Percentiles rank a stretch among this genome's conserved stretches.
These are phyloP conservation scores for Multifurca ochricompacta DNA, from an alignment of 768 basidiomycete genomes.

Conservation along the genomic window DNA sequence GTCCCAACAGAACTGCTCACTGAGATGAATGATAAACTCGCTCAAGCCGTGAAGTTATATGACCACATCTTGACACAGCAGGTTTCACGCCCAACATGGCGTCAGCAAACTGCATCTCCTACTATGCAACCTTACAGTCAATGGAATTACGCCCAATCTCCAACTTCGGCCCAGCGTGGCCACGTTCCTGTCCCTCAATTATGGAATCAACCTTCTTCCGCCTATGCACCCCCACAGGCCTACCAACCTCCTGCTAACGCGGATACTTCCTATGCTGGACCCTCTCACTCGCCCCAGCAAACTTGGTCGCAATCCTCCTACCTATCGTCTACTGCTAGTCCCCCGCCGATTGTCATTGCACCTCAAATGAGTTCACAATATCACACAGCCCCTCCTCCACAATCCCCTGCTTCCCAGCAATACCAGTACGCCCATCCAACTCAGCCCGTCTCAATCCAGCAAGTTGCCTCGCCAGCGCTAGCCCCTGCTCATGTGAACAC, in stretches of 20 bases:
- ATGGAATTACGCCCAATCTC: slow-evolving; percentile 7
- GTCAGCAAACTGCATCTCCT: slow-evolving; percentile 6
- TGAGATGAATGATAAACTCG: slow-evolving; percentile 93
- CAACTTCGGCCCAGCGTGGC: background rate
- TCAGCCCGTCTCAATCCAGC: slow-evolving; percentile 24
- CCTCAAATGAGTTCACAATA: slow-evolving; percentile 15
- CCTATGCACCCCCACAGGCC: slow-evolving; percentile 3
- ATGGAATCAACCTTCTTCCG: slow-evolving; percentile 7
- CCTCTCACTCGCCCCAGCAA: slow-evolving; percentile 9
- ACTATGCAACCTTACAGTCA: slow-evolving; percentile 6
- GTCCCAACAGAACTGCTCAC: slow-evolving; percentile 60
- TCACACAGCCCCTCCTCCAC: slow-evolving; percentile 23
- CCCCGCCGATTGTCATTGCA: background rate
- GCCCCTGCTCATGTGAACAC: background rate
- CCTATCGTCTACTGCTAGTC: background rate
- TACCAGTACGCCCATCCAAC: slow-evolving; percentile 27
- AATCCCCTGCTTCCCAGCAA: slow-evolving; percentile 3
- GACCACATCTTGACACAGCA: slow-evolving; percentile 83
- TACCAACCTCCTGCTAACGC: background rate
- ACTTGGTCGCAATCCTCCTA: slow-evolving; percentile 12
- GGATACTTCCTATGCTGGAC: background rate
- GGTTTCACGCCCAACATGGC: slow-evolving; percentile 55
- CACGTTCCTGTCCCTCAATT: background rate
- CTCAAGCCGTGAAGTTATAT: slow-evolving; percentile 87
- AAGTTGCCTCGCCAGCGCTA: slow-evolving; percentile 20